Conservation (phyloP, 306 rosid genomes). For the Begonia loranthoides region DNA sequence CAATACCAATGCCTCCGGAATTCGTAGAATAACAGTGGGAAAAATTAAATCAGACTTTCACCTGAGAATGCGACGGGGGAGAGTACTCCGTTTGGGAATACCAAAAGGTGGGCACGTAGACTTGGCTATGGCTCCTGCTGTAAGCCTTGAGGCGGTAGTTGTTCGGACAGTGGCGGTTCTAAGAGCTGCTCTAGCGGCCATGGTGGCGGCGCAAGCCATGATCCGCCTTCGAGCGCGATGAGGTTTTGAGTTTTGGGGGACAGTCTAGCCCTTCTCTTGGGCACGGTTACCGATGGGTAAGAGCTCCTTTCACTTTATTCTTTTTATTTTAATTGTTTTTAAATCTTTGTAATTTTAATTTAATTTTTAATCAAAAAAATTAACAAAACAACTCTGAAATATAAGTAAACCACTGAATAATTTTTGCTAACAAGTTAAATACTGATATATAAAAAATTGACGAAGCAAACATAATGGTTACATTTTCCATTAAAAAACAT, state of each 20-base stretch:
- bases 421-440: too few species aligned
- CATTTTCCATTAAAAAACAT: too few species aligned
- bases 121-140: conserved; percentile 32
- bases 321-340: too few species aligned
- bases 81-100: conserved; percentile 36
- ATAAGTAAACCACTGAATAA: too few species aligned
- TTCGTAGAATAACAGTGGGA: neutral
- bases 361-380: too few species aligned
- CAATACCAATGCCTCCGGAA: neutral
- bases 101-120: conserved; percentile 31
- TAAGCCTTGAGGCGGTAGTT: conserved; percentile 16
- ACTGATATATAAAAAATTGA: too few species aligned
- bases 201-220: conserved; percentile 52
- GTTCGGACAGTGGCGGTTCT: conserved; percentile 50
- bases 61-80: conserved; percentile 56
- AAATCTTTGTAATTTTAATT: too few species aligned
- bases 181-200: conserved; percentile 57
- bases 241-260: conserved; percentile 7
- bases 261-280: too few species aligned
- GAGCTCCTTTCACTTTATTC: too few species aligned
- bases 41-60: conserved; percentile 6
- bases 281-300: too few species aligned
- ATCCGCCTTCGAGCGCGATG: conserved; percentile 7
- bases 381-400: too few species aligned
- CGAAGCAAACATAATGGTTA: too few species aligned